Conservation (phyloP, 257 asterid species). For the Forsythia viridissima region DNA sequence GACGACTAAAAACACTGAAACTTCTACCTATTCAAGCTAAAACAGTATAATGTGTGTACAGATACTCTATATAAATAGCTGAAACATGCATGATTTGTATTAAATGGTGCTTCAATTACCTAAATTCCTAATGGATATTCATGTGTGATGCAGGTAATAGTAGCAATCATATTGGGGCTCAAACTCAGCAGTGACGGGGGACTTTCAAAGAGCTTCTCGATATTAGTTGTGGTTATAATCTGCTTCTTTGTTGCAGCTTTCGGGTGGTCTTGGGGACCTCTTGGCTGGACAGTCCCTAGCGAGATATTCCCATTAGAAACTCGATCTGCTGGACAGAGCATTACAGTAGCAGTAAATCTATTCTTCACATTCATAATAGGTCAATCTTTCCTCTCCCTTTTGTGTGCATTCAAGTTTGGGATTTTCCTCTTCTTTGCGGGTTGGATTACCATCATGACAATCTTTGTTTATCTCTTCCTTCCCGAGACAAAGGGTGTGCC, state of each 20-base stretch:
- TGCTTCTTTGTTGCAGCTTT: constrained; percentile 77
- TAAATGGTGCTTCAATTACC: neutral
- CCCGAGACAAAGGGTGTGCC: constrained; percentile 93
- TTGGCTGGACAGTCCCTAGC: constrained; percentile 96
- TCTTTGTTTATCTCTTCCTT: constrained; percentile 64
- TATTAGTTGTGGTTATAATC: constrained; percentile 59
- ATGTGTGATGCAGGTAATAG: constrained; percentile 45
- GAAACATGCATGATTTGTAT: neutral
- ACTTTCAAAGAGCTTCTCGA: constrained; percentile 56
- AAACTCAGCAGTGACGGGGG: constrained; percentile 58
- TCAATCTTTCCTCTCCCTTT: constrained; percentile 67
- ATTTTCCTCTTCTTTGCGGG: constrained; percentile 79
- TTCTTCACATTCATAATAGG: constrained; percentile 77
- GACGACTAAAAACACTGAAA: neutral
- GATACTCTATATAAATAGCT: neutral
- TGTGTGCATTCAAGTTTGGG: constrained; percentile 77
- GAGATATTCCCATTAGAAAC: constrained; percentile 84
- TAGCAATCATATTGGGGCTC: constrained; percentile 57
- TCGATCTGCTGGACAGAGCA: constrained; percentile 90
- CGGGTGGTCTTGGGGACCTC: constrained; percentile 94
- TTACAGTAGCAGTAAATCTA: constrained; percentile 75
- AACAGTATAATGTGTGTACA: neutral
- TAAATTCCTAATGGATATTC: neutral
- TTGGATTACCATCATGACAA: constrained; percentile 79
- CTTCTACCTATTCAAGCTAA: neutral